Percentiles rank a stretch among this genome's conserved stretches.
These are phyloP conservation scores for Pisolithus sp. DNA, from an alignment of 768 basidiomycete genomes.

Conservation along the genomic window DNA sequence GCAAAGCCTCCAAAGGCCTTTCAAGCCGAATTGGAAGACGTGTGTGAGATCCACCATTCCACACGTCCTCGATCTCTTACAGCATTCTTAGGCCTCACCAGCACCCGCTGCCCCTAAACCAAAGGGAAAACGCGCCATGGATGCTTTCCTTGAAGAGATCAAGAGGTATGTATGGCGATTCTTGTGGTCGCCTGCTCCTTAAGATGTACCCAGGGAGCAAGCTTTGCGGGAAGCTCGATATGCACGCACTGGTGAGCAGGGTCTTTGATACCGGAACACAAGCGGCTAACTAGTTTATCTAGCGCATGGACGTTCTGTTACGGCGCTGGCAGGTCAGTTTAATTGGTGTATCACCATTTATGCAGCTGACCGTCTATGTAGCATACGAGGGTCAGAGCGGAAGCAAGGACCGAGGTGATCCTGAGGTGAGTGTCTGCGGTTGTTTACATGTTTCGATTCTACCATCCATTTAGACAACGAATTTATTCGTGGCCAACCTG, in stretches of 20 bases:
- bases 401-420: constrained; percentile 84
- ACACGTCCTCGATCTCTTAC: constrained; percentile 2
- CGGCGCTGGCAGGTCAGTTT: constrained; percentile 77
- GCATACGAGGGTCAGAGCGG: constrained; percentile 91
- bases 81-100: constrained; percentile 45
- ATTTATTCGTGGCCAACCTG: constrained; percentile 92
- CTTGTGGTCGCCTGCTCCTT: background rate
- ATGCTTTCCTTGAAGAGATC: constrained; percentile 92
- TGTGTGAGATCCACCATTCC: constrained; percentile 16
- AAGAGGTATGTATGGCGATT: constrained; percentile 54
- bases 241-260: constrained; percentile 51
- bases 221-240: constrained; percentile 84
- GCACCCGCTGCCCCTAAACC: constrained; percentile 55
- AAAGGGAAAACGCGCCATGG: constrained; percentile 95
- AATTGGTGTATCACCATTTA: background rate
- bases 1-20: constrained; percentile 26
- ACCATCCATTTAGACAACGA: constrained; percentile 62
- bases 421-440: constrained; percentile 47
- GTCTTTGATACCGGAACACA: background rate
- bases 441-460: background rate
- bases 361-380: constrained; percentile 15
- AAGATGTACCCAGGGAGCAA: constrained; percentile 62
- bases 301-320: constrained; percentile 73
- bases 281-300: constrained; percentile 4
- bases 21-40: constrained; percentile 27